Evolutionary conservation across 345 rosid species (phyloP), one percentile per base, ranked within the genome.

Genomic region (Salix exigua): DNA sequence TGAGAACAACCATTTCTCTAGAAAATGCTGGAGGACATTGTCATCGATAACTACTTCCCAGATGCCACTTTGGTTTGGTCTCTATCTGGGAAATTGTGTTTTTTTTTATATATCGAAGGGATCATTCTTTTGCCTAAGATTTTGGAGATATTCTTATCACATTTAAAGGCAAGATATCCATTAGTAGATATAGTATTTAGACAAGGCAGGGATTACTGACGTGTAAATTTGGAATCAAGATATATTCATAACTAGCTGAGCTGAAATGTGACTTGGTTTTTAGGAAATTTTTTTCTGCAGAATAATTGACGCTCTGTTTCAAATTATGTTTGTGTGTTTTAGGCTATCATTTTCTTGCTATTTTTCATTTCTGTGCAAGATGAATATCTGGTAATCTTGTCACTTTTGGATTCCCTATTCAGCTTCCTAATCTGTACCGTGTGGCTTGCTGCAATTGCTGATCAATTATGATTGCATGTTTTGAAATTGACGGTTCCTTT

Each of bases 401-500:
- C 53, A 26, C 23, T 28, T 73, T n/a, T 53, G n/a, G 14, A 30
- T 55, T 38, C 4, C n/a, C 35, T 14, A 2, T 51, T 26, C 26
- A 28, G 48, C 58, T 51, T 40, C n/a, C 37, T 68, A 53, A 46
- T 74, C 35, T 58, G 11, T 60, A 25, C 28, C 25, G 3, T 63
- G 14, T 60, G 37, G 16, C 23, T 65, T 9, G 26, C 16, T 62
- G n/a, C 62, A 35, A 9, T 25, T 51, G 4, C 23, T 30, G 35
- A n/a, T 71, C 71, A 37, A n/a, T 16, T 35, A 51, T 55, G 30
- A 40, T 50, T 67, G 30, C 33, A 51, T 17, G 5, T 38, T 79
- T 64, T 66, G 48, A 17, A 44, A 25, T 70, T 81, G 66, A 67
- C 75, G 62, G 21, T 48, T 55, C 17, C 50, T 71, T 30, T 74